Conservation (phyloP, 164 flowering plant genomes). For the Brasenia schreberi region DNA sequence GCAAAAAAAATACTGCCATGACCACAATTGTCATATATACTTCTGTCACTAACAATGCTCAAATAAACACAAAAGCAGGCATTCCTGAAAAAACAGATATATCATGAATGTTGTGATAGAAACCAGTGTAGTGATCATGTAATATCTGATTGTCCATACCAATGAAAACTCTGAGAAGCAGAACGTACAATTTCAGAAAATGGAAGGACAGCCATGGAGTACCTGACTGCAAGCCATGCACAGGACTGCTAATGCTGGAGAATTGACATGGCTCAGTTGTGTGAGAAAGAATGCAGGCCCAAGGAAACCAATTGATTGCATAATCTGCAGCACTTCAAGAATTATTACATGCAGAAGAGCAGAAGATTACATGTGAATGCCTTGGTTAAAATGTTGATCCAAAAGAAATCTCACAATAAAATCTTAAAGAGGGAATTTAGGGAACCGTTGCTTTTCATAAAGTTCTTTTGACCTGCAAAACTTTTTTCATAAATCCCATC, state of each 20-base stretch:
- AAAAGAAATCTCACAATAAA: no score
- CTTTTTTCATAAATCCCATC: no score
- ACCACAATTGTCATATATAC: no score
- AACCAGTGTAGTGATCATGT: no score
- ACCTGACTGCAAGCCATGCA: slow-evolving; percentile 99
- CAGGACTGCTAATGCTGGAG: slow-evolving; percentile 88
- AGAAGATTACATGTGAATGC: not conserved
- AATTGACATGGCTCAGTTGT: slow-evolving; percentile 61
- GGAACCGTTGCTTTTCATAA: no score
- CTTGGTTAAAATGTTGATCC: no score
- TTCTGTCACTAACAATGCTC: no score
- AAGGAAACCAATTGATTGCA: slow-evolving; percentile 95
- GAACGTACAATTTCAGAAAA: not conserved
- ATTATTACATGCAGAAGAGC: not conserved
- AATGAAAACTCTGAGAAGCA: no score
- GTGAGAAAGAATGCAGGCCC: slow-evolving; percentile 96
- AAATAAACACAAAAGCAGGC: not conserved
- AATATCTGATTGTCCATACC: no score
- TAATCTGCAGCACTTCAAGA: slow-evolving; percentile 44
- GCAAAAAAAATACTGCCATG: no score
- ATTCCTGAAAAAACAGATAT: not conserved
- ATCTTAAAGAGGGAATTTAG: no score
- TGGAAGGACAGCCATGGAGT: slow-evolving; percentile 1
- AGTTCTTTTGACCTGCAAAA: no score
- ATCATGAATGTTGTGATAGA: not conserved